phyloP scores from a whole-genome alignment of 2,329 filamentous ascomycete genomes.

The Xylariaceae sp. region DNA sequence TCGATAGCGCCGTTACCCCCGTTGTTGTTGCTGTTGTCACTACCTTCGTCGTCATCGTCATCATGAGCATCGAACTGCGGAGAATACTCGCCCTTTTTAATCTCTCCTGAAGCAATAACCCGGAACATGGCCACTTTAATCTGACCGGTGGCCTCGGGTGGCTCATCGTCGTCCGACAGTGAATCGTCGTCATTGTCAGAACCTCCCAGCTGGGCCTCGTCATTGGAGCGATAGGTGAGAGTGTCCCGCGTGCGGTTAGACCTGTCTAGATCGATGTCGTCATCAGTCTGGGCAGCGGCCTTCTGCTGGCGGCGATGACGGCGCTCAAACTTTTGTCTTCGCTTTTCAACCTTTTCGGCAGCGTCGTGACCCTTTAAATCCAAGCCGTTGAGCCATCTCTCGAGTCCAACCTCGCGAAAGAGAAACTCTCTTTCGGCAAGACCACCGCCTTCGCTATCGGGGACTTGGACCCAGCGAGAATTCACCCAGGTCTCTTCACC shows the following conservation, averaged over 20 bases:
- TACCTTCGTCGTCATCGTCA: constrained; percentile 65
- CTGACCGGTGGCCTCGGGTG: constrained; percentile 89
- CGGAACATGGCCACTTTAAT: constrained; percentile 98
- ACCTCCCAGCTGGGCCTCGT: constrained; percentile 66
- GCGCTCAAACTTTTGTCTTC: constrained; percentile 71
- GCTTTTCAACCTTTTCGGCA: constrained; percentile 83
- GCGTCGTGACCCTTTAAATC: constrained; percentile 92
- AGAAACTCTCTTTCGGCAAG: constrained; percentile 94
- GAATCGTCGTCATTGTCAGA: constrained; percentile 66
- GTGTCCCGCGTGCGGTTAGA: constrained; percentile 49
- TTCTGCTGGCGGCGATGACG: constrained; percentile 57
- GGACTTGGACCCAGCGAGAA: constrained; percentile 93
- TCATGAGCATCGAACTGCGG: constrained; percentile 97
- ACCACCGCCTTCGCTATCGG: constrained; percentile 83
- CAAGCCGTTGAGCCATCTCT: constrained; percentile 92
- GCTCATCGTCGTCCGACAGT: constrained; percentile 68
- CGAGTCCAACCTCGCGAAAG: constrained; percentile 92
- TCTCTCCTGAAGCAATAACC: constrained; percentile 90
- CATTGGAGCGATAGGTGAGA: constrained; percentile 74
- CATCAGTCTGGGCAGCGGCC: constrained; percentile 36
- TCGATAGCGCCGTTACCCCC: constrained; percentile 58
- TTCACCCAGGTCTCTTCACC: constrained; percentile 99
- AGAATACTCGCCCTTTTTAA: constrained; percentile 96
- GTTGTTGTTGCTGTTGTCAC: constrained; percentile 43
- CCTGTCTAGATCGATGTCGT: constrained; percentile 36